Percentiles rank a stretch among this genome's conserved stretches.
These are phyloP conservation scores for Sordariomycetes sp. DNA, from an alignment of 2,329 filamentous ascomycete genomes.

Conservation along the genomic window DNA sequence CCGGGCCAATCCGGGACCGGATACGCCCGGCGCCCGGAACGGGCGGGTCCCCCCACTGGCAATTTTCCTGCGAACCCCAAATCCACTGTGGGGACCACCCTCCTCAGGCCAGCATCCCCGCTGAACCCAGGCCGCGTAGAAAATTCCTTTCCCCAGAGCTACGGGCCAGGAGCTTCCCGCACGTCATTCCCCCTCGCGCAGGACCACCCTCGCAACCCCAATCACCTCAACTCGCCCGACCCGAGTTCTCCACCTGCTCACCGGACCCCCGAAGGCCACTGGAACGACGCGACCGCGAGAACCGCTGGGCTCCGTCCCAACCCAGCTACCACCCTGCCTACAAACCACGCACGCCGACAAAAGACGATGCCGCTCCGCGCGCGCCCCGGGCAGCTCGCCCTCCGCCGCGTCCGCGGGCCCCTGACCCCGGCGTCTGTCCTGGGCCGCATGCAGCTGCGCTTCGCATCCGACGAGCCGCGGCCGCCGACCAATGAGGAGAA, in stretches of 20 bases:
- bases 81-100: background rate
- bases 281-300: background rate
- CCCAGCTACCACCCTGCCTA: background rate
- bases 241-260: too few relatives aligned
- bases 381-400: slow-evolving; percentile 1
- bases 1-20: too few relatives aligned
- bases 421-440: background rate
- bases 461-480: slow-evolving; percentile 5
- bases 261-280: background rate
- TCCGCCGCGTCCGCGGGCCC: background rate
- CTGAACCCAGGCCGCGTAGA: background rate
- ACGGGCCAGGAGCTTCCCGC: background rate
- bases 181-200: background rate
- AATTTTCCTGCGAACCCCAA: background rate
- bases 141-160: background rate
- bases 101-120: background rate
- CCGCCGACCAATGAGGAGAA: slow-evolving; percentile 19
- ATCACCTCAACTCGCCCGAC: background rate
- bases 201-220: background rate
- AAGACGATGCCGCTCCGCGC: background rate
- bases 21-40: too few relatives aligned
- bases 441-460: background rate
- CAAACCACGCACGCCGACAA: background rate
- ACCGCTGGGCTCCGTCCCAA: background rate
- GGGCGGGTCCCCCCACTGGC: too few relatives aligned